phyloP scores from a whole-genome alignment of 129 eudicot species.

The Flaveria linearis region DNA sequence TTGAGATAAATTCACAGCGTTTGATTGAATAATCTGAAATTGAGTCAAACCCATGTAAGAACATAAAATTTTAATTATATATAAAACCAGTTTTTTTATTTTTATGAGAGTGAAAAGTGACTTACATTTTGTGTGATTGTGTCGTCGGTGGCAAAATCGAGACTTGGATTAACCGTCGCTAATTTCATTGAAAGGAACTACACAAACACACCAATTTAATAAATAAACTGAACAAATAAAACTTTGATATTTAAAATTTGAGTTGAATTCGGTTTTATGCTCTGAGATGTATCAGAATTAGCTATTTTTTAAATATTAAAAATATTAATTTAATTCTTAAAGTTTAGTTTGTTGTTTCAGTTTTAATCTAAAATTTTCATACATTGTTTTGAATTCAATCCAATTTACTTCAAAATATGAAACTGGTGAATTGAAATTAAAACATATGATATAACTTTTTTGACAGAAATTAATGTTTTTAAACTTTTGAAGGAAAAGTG shows the following conservation, averaged over 20 bases:
- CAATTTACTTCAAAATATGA: too few species aligned
- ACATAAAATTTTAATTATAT: not conserved
- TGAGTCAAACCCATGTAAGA: not conserved
- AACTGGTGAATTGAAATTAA: too few species aligned
- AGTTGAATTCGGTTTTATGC: too few species aligned
- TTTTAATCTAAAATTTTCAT: too few species aligned
- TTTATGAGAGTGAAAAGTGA: not conserved
- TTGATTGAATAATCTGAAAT: conserved; percentile 55
- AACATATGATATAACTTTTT: too few species aligned
- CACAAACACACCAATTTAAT: not conserved
- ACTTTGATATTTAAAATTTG: not conserved
- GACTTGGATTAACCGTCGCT: conserved; percentile 72
- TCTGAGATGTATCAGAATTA: too few species aligned
- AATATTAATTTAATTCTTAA: too few species aligned
- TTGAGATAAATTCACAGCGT: conserved; percentile 36
- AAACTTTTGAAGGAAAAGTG: too few species aligned
- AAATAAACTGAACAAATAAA: not conserved
- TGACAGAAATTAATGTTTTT: too few species aligned
- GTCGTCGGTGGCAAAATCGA: conserved; percentile 51
- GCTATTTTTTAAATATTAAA: too few species aligned
- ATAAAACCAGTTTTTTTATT: not conserved
- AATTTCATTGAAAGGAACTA: conserved; percentile 91
- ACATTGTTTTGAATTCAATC: too few species aligned
- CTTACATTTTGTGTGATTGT: conserved; percentile 59
- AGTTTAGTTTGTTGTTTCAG: too few species aligned